phyloP scores from a whole-genome alignment of 768 basidiomycete genomes.

The Pleurotus ostreatus region DNA sequence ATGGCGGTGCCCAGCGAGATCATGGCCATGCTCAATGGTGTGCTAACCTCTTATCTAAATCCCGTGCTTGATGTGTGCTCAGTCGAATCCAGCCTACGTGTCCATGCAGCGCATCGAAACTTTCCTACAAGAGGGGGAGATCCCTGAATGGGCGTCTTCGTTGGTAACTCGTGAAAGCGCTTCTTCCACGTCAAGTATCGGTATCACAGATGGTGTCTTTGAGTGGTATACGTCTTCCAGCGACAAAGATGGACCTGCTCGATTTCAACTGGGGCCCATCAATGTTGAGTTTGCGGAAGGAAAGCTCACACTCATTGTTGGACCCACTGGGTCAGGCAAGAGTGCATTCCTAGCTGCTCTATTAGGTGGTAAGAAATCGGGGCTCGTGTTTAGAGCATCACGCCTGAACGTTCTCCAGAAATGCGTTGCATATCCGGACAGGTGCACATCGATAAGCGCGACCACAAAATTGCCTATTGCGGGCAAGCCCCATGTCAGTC shows the following conservation, averaged over 20 bases:
- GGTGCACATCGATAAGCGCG: conserved; percentile 51
- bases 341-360: conserved; percentile 58
- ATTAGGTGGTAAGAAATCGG: conserved; percentile 50
- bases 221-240: conserved; percentile 46
- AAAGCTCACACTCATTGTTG: conserved; percentile 54
- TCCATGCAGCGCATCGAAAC: conserved; percentile 79
- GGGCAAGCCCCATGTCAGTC: conserved; percentile 61
- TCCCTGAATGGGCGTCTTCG: conserved; percentile 74
- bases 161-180: conserved; percentile 32
- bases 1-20: conserved; percentile 58
- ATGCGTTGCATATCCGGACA: conserved; percentile 53
- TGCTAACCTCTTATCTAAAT: neutral
- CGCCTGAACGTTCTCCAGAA: conserved; percentile 30
- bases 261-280: conserved; percentile 56
- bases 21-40: conserved; percentile 61
- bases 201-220: conserved; percentile 52
- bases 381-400: neutral
- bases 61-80: neutral
- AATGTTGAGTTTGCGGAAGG: conserved; percentile 55
- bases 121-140: conserved; percentile 71
- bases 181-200: conserved; percentile 29
- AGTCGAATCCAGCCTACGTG: conserved; percentile 50
- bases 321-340: conserved; percentile 71
- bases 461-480: conserved; percentile 65
- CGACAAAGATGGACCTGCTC: conserved; percentile 22